phyloP scores from a whole-genome alignment of 768 basidiomycete species.

The Mycena latifolia region DNA sequence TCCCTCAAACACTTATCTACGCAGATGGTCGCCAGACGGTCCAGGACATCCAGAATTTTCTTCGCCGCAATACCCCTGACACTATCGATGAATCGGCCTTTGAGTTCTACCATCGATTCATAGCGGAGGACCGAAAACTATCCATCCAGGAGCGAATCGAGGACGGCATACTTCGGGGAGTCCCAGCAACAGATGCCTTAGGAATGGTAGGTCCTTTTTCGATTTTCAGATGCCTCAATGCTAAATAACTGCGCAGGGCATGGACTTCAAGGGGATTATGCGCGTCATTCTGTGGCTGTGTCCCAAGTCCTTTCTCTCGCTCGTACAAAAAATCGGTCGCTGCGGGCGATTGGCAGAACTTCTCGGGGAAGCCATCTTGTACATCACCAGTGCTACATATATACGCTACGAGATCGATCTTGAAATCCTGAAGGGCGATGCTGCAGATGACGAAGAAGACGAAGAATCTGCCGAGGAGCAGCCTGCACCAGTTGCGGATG shows the following conservation, averaged over 20 bases:
- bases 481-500: neutral
- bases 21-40: conserved; percentile 10
- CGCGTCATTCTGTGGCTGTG: conserved; percentile 3
- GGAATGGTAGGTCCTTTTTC: conserved; percentile 13
- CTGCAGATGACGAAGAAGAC: too few species aligned
- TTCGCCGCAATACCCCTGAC: conserved; percentile 6
- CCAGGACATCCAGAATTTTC: conserved; percentile 4
- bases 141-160: neutral
- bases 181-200: conserved; percentile 5
- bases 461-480: neutral
- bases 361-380: conserved; percentile 13
- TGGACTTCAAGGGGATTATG: conserved; percentile 11
- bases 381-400: conserved; percentile 8
- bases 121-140: conserved; percentile 3
- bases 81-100: neutral
- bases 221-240: neutral
- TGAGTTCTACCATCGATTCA: conserved; percentile 26
- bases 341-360: neutral
- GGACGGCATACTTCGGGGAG: neutral
- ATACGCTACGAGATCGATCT: conserved; percentile 20
- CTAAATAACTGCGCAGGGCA: conserved; percentile 4
- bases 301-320: conserved; percentile 11
- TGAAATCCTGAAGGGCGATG: conserved; percentile 7
- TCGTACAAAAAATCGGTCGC: conserved; percentile 17
- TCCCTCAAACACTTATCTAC: conserved; percentile 19